Base-by-base conservation (phyloP, 106 monocot species). In the Dendrobium nobile region DNA sequence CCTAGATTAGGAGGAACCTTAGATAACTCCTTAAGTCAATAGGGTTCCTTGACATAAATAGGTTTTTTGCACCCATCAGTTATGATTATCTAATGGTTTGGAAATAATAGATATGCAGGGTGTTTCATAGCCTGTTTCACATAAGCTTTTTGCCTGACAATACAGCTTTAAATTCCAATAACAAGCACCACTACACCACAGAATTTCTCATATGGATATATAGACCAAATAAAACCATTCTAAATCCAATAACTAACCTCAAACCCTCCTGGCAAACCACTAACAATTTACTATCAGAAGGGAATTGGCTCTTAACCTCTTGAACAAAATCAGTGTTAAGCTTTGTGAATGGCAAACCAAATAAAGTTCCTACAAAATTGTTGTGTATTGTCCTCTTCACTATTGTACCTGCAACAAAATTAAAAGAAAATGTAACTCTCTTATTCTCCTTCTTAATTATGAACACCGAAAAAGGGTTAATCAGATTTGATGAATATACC, bases 211-310 rank as follows among this genome's bases (percentile, higher is more conserved):
- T 45, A 6, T 45, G 1, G 37, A 37, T 37, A 37, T 45, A 45
- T 45, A 7, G 45, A 45, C 45, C 45, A 45, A 9, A 45, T 37
- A 37, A 45, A 45, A 9, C 45, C 51, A 51, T 51, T 51, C 2
- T 13, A 16, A 51, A 51, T 64, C n/a, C 22, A 44, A 74, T 19
- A 20, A 84, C 90, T 75, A 37, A 99, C 98, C 98, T 91, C 79
- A 99, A 82, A 73, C 98, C 98, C 88, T 95, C 98, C 75, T 95
- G 98, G 76, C 98, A 99, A 31, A 99, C 92, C 41, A 99, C 42
- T 61, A 95, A 77, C 61, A 99, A 70, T 82, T 95, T 99, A 67
- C 86, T 91, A 44, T 95, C 89, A 41, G 85, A 3, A 41, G 89
- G 80, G 80, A 99, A 91, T 87, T 93, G 80, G 13, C 67, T 78